These are phyloP conservation scores for Clarireedia sp. DNA, from an alignment of 2,329 filamentous ascomycete species.

Conservation along the genomic window DNA sequence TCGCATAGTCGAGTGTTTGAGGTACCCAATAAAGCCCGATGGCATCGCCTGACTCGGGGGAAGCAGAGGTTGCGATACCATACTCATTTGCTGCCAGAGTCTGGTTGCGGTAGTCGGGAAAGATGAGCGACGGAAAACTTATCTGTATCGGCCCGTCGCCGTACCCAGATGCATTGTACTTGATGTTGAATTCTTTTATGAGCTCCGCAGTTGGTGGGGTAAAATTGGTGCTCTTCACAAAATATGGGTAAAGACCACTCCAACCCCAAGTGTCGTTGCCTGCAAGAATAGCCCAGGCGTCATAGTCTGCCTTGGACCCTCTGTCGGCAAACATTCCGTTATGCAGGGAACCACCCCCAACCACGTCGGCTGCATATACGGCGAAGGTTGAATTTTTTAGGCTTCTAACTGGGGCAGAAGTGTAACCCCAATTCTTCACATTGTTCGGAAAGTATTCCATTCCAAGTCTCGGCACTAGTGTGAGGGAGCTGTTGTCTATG, in stretches of 20 bases:
- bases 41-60: constrained; percentile 3
- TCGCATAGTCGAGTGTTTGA: neutral
- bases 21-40: neutral
- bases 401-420: neutral
- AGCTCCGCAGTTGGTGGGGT: neutral
- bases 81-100: constrained; percentile 1
- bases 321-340: constrained; percentile 32
- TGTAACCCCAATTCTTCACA: constrained; percentile 4
- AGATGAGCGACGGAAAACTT: neutral
- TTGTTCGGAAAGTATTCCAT: neutral
- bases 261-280: constrained; percentile 32
- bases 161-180: neutral
- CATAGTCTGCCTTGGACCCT: constrained; percentile 23
- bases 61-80: neutral
- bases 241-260: constrained; percentile 34
- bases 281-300: constrained; percentile 32
- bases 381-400: neutral
- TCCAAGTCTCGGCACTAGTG: constrained; percentile 3
- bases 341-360: constrained; percentile 34
- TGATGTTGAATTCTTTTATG: neutral
- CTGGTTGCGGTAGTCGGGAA: neutral
- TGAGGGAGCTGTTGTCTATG: constrained; percentile 1
- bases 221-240: constrained; percentile 27
- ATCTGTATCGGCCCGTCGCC: neutral
- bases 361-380: constrained; percentile 14